These are phyloP conservation scores for Fraxinus cuspidata DNA, from an alignment of 257 asterid species.

Conservation along the genomic window DNA sequence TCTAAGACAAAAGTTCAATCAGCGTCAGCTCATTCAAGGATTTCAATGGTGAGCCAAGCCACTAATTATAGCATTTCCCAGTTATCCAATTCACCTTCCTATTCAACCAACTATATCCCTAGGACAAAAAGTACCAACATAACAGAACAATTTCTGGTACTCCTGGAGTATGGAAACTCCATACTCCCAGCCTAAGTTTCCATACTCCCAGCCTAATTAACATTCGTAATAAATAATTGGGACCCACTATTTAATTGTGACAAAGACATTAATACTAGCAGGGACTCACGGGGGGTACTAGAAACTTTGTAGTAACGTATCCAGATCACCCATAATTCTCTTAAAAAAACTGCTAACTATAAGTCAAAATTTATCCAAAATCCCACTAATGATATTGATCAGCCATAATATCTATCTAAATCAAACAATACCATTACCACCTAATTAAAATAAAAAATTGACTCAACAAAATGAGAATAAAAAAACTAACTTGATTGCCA, in stretches of 20 bases:
- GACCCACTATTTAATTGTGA: no score
- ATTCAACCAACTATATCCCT: not conserved
- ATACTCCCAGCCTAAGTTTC: no score
- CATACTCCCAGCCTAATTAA: no score
- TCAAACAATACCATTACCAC: constrained; percentile 6
- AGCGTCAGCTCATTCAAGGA: not conserved
- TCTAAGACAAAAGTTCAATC: not conserved
- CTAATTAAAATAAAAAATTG: not conserved
- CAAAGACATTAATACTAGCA: no score
- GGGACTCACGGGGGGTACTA: no score
- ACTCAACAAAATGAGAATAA: not conserved
- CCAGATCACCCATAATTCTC: not conserved
- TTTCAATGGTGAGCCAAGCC: not conserved
- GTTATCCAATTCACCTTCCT: not conserved
- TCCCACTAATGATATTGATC: not conserved
- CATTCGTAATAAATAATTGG: no score
- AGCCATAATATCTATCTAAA: constrained; percentile 9
- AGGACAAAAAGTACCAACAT: not conserved
- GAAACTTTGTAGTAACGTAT: not conserved
- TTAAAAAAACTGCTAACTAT: not conserved
- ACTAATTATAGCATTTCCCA: not conserved
- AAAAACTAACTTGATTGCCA: constrained; percentile 73
- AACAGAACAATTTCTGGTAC: no score
- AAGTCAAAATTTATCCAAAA: not conserved
- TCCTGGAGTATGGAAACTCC: no score